These are phyloP conservation scores for Cyclotella atomus DNA, from an alignment of 108 stramenopile species.

Conservation along the genomic window DNA sequence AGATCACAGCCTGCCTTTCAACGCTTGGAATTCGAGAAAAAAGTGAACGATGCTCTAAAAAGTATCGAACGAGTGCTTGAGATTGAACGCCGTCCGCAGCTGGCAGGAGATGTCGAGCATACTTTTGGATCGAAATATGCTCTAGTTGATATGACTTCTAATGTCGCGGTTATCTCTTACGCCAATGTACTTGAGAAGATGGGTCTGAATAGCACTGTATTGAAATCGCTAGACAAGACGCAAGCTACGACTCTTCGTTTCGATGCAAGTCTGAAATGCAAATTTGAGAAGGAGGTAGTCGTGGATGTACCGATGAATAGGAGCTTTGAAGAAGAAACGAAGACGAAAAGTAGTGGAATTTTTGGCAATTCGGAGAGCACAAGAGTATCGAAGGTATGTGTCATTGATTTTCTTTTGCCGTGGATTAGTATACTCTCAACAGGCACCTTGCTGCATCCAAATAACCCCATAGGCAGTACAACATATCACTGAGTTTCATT, in stretches of 20 bases:
- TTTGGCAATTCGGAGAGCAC: constrained; percentile 24
- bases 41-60: constrained; percentile 39
- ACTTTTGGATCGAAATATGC: constrained; percentile 76
- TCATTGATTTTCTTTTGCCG: not conserved
- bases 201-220: constrained; percentile 56
- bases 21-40: constrained; percentile 33
- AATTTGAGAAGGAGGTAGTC: constrained; percentile 55
- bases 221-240: constrained; percentile 42
- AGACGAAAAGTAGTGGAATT: constrained; percentile 24
- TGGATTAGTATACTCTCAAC: not conserved
- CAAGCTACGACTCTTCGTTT: constrained; percentile 63
- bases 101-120: constrained; percentile 59
- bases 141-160: constrained; percentile 65
- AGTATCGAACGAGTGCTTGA: constrained; percentile 26
- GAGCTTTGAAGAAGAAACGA: constrained; percentile 18
- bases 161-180: constrained; percentile 67
- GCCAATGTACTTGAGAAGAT: constrained; percentile 65
- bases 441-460: not conserved
- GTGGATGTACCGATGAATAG: constrained; percentile 46
- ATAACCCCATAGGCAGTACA: constrained; percentile 22
- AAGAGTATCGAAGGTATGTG: constrained; percentile 30
- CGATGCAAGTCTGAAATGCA: constrained; percentile 36
- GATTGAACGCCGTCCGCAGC: constrained; percentile 32
- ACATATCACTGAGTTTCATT: constrained; percentile 63
- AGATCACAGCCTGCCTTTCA: constrained; percentile 15